Base-by-base conservation (phyloP, 2,329 filamentous ascomycete species). In the Paramyrothecium sp. region DNA sequence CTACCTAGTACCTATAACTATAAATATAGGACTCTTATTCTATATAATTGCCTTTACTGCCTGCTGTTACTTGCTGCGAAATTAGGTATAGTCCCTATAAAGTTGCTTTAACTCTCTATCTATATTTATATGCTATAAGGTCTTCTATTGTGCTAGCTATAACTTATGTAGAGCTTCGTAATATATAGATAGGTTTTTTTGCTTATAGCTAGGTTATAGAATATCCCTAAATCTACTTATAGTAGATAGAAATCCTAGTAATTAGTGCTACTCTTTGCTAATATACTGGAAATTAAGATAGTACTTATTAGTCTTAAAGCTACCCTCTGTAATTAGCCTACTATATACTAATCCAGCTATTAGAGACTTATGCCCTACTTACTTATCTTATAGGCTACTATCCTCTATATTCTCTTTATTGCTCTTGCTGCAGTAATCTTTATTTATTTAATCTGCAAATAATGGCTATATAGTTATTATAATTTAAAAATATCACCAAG, bases 121-220 rank as follows among this genome's bases (percentile, higher is more conserved):
- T 12, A 53, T 53, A 53, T 53, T 41, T 19, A 53, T 41, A 34
- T 41, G 44, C 30, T 41, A 53, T 41, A 53, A 21, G 7, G 30
- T 53, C 30, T 53, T 53, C 51, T 41, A 53, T 53, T 41, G 44
- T 41, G 20, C 30, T 38, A 53, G 30, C 51, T 53, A 44, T 19
- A 53, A 12, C 30, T 53, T 22, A 34, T 53, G 44, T 53, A 53
- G 19, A 48, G 46, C 46, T 20, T 48, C 21, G 21, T 48, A 48
- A 20, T 48, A 48, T 48, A 48, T 48, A 38, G 20, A 53, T 20
- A 41, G 30, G 10, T 11, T 53, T 21, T 53, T 53, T 12, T 41
- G 22, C 22, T 53, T 53, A 53, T 53, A 53, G 17, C 20, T 44
- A 33, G 30, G 30, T 44, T 53, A 33, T 17, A 53, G 30, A 33